Evolutionary conservation across 768 basidiomycete genomes (phyloP), one percentile per base, ranked within the genome.

Genomic region (Rhizopogon salebrosus): DNA sequence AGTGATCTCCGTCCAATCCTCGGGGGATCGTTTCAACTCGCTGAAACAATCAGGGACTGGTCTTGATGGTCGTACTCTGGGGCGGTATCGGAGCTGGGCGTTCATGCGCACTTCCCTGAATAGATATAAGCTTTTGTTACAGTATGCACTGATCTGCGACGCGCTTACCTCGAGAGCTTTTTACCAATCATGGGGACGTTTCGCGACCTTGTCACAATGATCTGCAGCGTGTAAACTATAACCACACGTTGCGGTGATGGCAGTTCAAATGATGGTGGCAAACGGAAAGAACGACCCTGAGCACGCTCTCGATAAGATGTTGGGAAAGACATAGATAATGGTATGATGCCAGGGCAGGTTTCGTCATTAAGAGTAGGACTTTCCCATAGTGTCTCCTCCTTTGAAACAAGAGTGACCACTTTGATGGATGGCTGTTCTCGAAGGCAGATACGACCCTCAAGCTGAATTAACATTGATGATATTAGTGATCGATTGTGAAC

Each of bases 1-100:
- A 42, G 63, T 62, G 13, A 70, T 63, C 48, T 68, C 65, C 41
- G 60, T 63, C 67, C 67, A 68, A 49, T 70, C 69, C 18, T 68
- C 69, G 14, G 69, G 67, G 31, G 41, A 57, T 10, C 54, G 35
- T 52, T 68, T 68, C 37, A 70, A 18, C 42, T 52, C 58, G 39
- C 62, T 57, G 26, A 65, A 64, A 38, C 57, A 55, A 4, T 49
- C 46, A 2, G 69, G 67, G 0, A 60, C 48, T 3, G 65, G 69
- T 26, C 67, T 54, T 31, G 67, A 65, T 23, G 69, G 69, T 39
- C 69, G 69, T 27, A 67, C 53, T n/a, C 64, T 55, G 0, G 67
- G 67, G 18, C 61, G 59, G 41, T 68, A 68, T 18, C 49, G 57
- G 20, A 68, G 37, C 36, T 60, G 53, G 7, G 67, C 62, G 39